Base-by-base conservation (phyloP, 2,329 filamentous ascomycete genomes). In the Alternaria atra region DNA sequence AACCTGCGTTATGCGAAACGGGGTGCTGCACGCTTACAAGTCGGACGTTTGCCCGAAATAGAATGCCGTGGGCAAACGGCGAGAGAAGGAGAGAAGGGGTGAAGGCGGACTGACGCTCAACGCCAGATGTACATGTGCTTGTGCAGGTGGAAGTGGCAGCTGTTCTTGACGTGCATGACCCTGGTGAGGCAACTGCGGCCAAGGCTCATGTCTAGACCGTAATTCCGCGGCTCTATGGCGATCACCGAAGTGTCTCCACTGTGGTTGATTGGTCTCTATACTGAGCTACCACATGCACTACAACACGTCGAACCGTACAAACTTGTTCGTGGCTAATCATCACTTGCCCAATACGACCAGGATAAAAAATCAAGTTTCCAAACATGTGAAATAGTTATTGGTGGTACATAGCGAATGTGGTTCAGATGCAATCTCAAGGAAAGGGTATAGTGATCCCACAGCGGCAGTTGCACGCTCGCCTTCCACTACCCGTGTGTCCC, bases 1-100 rank as follows among this genome's bases (percentile, higher is more conserved):
- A 63, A 65, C 59, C 39, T 42, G 58, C 35, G 50, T 34, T 46
- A 47, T 56, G 40, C 55, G 42, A 56, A 60, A 59, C 60, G 52
- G 57, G 52, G 63, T 58, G 53, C 43, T 52, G 60, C 54, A 60
- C 52, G 39, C 57, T 55, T 34, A 29, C 46, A 20, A 42, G 58
- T 35, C 51, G 58, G 44, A 47, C 12, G 51, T 37, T 52, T 25
- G 42, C 52, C 37, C 42, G 27, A 54, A 53, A 52, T 35, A 43
- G 32, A 37, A 7, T 35, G 34, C 50, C 47, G 40, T 8, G 20
- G 40, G 48, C 35, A 25, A 35, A 47, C 15, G 52, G 23, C 32
- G 35, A 34, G 52, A 27, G 17, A 32, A 30, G 10, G 53, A 50
- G 52, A 27, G 17, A 32, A 30, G 10, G 53, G 40, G 44, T 5